phyloP scores from a whole-genome alignment of 768 basidiomycete species.

The Psilocybe azurescens region DNA sequence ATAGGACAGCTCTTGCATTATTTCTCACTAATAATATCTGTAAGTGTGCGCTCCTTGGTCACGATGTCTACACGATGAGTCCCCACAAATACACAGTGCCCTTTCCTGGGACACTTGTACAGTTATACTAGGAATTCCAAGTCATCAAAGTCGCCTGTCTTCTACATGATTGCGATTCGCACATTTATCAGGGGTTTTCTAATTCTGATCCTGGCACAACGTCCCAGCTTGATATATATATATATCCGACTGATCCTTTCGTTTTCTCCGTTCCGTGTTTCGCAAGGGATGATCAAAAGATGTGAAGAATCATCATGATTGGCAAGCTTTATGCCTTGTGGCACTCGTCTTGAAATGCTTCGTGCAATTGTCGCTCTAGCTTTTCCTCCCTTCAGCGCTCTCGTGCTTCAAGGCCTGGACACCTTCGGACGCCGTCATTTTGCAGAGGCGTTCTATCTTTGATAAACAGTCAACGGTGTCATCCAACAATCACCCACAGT shows the following conservation, averaged over 20 bases:
- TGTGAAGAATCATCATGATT: background rate
- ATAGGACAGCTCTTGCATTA: no score
- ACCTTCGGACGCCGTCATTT: background rate
- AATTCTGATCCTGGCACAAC: background rate
- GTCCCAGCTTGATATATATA: background rate
- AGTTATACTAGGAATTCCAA: conserved; percentile 1
- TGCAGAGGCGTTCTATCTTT: conserved; percentile 1
- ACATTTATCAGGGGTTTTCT: background rate
- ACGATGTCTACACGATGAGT: no score
- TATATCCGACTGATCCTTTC: background rate
- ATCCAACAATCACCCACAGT: background rate
- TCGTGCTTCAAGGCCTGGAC: background rate
- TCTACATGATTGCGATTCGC: background rate
- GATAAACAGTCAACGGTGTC: background rate
- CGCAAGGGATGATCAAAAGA: background rate
- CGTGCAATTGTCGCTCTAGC: background rate
- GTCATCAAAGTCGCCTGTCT: background rate
- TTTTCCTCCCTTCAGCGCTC: background rate
- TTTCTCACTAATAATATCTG: no score
- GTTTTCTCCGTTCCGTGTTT: background rate
- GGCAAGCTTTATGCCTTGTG: background rate
- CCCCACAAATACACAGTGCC: background rate
- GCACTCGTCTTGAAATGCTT: background rate
- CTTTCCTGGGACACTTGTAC: background rate
- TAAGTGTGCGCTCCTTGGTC: no score